Percentiles rank a stretch among this genome's conserved stretches.
phyloP scores from a whole-genome alignment of 805 yeast species.

The Hanseniaspora hatyaiensis region DNA sequence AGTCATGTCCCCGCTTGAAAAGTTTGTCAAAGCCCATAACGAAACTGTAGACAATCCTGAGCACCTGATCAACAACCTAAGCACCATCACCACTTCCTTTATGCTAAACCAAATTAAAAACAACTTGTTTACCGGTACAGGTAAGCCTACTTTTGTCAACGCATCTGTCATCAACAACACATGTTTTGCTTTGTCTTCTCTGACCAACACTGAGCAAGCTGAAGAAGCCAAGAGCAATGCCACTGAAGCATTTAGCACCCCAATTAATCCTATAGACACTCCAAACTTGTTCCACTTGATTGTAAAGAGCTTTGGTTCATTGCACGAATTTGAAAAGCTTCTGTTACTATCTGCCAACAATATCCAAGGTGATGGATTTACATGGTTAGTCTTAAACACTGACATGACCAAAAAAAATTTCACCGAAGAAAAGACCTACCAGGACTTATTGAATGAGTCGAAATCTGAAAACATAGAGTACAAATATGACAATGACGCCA shows the following conservation, averaged over 20 bases:
- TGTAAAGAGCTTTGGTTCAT: slow-evolving; percentile 53
- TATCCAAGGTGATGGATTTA: slow-evolving; percentile 79
- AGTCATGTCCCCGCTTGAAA: neutral
- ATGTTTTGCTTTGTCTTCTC: slow-evolving; percentile 1
- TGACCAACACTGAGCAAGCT: neutral
- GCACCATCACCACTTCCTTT: neutral
- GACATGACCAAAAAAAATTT: slow-evolving; percentile 19
- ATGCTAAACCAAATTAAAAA: neutral
- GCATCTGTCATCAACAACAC: slow-evolving; percentile 4
- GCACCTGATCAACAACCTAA: neutral
- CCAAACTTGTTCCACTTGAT: slow-evolving; percentile 21
- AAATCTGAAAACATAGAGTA: neutral
- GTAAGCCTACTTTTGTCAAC: neutral
- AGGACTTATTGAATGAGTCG: slow-evolving; percentile 15
- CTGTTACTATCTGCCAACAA: slow-evolving; percentile 56
- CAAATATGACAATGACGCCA: neutral
- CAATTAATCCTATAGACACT: neutral
- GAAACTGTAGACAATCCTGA: neutral
- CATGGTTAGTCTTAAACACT: slow-evolving; percentile 67
- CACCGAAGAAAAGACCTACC: slow-evolving; percentile 18
- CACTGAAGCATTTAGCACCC: neutral
- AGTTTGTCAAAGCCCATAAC: neutral
- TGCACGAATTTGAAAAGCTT: slow-evolving; percentile 62
- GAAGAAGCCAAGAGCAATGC: neutral
- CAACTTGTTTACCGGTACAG: neutral